phyloP scores from a whole-genome alignment of 352 stramenopile genomes.

The Globisporangium mamillatum region DNA sequence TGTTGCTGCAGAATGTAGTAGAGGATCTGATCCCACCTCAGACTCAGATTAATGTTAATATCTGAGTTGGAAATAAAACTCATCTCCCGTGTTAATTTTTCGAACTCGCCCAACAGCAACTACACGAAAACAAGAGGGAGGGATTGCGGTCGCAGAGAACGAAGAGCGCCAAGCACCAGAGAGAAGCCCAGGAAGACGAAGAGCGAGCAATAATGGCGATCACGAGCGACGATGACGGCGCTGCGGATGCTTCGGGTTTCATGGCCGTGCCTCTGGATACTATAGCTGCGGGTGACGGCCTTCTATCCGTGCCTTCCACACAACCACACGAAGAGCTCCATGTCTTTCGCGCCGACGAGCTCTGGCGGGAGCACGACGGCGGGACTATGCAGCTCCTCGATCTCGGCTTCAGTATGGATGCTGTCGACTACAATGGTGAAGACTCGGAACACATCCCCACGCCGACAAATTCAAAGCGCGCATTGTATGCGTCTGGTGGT shows the following conservation, averaged over 20 bases:
- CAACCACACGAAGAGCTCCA: not conserved
- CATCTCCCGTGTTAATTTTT: not conserved
- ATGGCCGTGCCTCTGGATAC: not conserved
- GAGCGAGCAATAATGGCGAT: not conserved
- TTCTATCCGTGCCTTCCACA: not conserved
- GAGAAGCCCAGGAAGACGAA: not conserved
- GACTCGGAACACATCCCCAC: not conserved
- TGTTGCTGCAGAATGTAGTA: too few species aligned
- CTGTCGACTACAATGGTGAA: not conserved
- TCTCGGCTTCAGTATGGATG: not conserved
- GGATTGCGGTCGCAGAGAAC: not conserved
- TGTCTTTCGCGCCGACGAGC: not conserved
- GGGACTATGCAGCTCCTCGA: not conserved
- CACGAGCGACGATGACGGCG: not conserved
- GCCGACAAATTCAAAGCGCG: not conserved
- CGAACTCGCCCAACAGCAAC: not conserved
- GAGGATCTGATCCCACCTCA: not conserved
- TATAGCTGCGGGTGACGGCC: not conserved
- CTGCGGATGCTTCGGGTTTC: not conserved
- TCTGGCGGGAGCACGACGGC: not conserved
- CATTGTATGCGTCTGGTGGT: not conserved
- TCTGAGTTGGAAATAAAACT: not conserved
- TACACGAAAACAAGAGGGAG: not conserved
- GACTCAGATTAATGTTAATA: not conserved
- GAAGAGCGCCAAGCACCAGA: not conserved